Evolutionary conservation across 106 monocot genomes (phyloP).

Genomic region (Chionographis japonica): DNA sequence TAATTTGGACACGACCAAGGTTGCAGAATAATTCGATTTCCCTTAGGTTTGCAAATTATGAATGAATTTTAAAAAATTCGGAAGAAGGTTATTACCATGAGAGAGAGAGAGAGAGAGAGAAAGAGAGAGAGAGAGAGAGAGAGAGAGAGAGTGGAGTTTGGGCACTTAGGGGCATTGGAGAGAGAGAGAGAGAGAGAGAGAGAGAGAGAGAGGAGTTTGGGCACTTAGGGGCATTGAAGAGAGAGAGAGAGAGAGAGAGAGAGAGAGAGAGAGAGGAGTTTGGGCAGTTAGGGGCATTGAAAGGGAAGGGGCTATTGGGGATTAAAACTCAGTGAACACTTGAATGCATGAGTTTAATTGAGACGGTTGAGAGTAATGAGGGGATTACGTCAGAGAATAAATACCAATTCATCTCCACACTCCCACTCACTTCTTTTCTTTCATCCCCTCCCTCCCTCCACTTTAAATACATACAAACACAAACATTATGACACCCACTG

Average conservation of each 20-base stretch:
- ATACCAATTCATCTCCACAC: slow-evolving; percentile 34
- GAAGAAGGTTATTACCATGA: no score
- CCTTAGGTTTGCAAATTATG: no score
- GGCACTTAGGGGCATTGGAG: neutral
- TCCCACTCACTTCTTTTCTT: neutral
- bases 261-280: neutral
- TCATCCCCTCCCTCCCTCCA: neutral
- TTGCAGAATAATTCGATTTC: no score
- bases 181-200: slow-evolving; percentile 5
- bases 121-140: slow-evolving; percentile 5
- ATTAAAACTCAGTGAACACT: slow-evolving; percentile 20
- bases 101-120: no score
- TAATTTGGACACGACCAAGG: no score
- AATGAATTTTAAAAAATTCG: no score
- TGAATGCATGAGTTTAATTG: slow-evolving; percentile 40
- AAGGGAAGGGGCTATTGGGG: slow-evolving; percentile 5
- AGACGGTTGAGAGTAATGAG: slow-evolving; percentile 45
- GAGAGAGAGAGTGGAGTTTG: slow-evolving; percentile 13
- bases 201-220: slow-evolving; percentile 13
- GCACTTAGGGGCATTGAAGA: neutral
- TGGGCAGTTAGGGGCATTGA: slow-evolving; percentile 24
- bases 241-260: slow-evolving; percentile 5
- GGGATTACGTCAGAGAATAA: slow-evolving; percentile 35
- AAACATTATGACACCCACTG: slow-evolving; percentile 18
- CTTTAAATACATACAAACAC: slow-evolving; percentile 16